Conservation (phyloP, 106 monocot species). For the Allium sativum region DNA sequence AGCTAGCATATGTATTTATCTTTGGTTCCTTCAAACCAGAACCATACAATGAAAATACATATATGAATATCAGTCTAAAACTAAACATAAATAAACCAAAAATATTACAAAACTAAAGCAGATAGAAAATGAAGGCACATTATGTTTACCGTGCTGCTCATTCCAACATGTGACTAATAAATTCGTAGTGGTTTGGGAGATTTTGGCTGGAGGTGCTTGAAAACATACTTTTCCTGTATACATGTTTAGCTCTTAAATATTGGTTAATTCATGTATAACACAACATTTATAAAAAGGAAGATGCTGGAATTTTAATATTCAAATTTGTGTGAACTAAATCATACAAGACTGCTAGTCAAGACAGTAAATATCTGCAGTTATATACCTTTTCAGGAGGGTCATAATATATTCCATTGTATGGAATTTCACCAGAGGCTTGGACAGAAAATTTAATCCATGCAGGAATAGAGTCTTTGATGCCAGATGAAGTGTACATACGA, state of each 20-base stretch:
- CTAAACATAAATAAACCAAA: not conserved
- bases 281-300: too few species aligned
- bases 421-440: slow-evolving; percentile 89
- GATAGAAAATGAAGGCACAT: too few species aligned
- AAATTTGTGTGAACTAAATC: too few species aligned
- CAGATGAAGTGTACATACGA: slow-evolving; percentile 93
- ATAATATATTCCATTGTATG: slow-evolving; percentile 97
- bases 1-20: slow-evolving; percentile 88
- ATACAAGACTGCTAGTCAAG: too few species aligned
- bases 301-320: too few species aligned
- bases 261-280: too few species aligned
- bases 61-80: slow-evolving; percentile 1
- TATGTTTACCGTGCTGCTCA: slow-evolving; percentile 85
- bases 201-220: slow-evolving; percentile 80
- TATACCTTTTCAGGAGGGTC: slow-evolving; percentile 91
- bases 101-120: not conserved
- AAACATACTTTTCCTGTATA: slow-evolving; percentile 76
- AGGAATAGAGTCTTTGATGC: slow-evolving; percentile 93
- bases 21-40: slow-evolving; percentile 68
- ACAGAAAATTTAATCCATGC: slow-evolving; percentile 99
- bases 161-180: slow-evolving; percentile 97
- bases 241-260: slow-evolving; percentile 4
- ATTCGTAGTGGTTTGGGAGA: slow-evolving; percentile 82
- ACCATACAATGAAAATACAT: not conserved
- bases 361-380: not conserved